Base-by-base conservation (phyloP, 2,329 filamentous ascomycete genomes). In the Cytospora paraplurivora region DNA sequence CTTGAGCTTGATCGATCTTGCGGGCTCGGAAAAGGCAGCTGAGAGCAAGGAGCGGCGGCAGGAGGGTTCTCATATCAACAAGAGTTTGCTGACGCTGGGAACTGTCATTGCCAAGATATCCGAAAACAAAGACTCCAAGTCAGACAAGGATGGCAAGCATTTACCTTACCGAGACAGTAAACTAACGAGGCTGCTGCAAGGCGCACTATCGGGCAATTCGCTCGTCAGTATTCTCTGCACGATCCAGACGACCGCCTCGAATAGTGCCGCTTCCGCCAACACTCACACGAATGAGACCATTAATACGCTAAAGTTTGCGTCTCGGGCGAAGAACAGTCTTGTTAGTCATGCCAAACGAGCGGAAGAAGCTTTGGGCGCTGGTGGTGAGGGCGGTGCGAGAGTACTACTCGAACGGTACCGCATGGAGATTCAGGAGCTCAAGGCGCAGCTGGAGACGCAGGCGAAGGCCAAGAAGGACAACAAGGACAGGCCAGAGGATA, bases 31-130 rank as follows among this genome's bases (percentile, higher is more conserved):
- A 75, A 92, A 94, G 76, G 95, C 95, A 49, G 95, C 95, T 4
- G 95, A 98, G 72, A 91, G 89, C 61, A 99, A 98, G 75, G 95
- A 98, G 78, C 87, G 95, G 59, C 86, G 95, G 53, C 92, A 92
- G 17, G 95, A 99, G 77, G 95, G 95, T 67, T 94, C 94, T 13
- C 95, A 99, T 74, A 99, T 99, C 78, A 99, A 99, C 81, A 98
- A 98, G 79, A 97, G 93, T 75, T 79, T 99, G 72, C 85, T 99
- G 64, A 99, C 95, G 0, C 81, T 99, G 3, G 95, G 95, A 58
- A 99, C 92, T 1, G 95, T 99, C 71, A 97, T 99, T 73, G 91
- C 92, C 12, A 90, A 91, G 67, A 81, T 99, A n/a, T 96, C 94
- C 1, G 92, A 92, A 62, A 87, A 89, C 71, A 96, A 96, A 73